Evolutionary conservation across 2,329 filamentous ascomycete genomes (phyloP).

Genomic region (Ustulina deusta): DNA sequence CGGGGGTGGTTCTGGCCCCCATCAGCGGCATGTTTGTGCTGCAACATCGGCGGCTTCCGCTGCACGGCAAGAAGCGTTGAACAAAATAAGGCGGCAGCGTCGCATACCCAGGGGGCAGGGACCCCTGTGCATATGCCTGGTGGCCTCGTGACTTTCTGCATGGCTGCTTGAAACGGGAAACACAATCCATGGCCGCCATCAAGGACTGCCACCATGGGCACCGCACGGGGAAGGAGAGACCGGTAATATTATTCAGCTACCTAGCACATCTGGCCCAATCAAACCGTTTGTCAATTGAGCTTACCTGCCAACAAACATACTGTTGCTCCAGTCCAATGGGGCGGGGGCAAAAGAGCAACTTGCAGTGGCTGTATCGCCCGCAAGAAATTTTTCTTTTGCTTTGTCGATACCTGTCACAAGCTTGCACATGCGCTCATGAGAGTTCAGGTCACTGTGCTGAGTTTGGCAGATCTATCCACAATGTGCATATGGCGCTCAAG

Average conservation of each 20-base stretch:
- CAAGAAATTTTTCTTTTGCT: conserved; percentile 1
- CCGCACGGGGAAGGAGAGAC: conserved; percentile 5
- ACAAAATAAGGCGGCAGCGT: conserved; percentile 40
- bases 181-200: conserved; percentile 2
- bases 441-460: conserved; percentile 1
- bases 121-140: conserved; percentile 28
- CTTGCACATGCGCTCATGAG: conserved; percentile 17
- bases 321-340: neutral
- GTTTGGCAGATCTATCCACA: conserved; percentile 32
- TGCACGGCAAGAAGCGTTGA: conserved; percentile 42
- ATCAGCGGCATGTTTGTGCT: conserved; percentile 12
- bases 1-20: conserved; percentile 25
- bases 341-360: neutral
- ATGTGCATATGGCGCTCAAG: conserved; percentile 31
- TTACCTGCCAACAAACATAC: neutral
- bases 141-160: conserved; percentile 47
- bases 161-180: conserved; percentile 7
- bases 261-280: conserved; percentile 3
- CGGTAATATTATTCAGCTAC: neutral
- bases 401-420: conserved; percentile 9
- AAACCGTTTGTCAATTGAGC: conserved; percentile 7
- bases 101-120: conserved; percentile 38
- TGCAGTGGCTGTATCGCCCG: neutral
- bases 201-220: neutral
- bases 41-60: conserved; percentile 44